These are phyloP conservation scores for Kuraishia ogatae DNA, from an alignment of 805 yeast genomes.

Conservation along the genomic window DNA sequence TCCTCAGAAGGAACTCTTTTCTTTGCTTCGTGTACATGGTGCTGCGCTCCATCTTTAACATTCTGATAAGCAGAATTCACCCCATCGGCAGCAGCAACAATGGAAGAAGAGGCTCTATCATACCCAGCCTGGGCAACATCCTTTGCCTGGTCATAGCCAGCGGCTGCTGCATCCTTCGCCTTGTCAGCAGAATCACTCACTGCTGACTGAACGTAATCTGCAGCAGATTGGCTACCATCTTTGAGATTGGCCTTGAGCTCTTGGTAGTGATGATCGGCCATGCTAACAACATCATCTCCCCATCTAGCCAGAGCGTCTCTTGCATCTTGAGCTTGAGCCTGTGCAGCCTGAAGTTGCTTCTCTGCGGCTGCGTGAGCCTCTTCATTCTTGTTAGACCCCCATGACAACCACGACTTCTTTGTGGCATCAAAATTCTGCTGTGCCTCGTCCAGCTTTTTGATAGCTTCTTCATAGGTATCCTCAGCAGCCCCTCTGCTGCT, in stretches of 20 bases:
- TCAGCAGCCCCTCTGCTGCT: slow-evolving; percentile 7
- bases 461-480: slow-evolving; percentile 17
- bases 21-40: slow-evolving; percentile 7
- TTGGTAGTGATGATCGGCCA: not conserved
- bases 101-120: not conserved
- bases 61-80: not conserved
- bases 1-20: slow-evolving; percentile 3
- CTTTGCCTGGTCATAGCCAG: slow-evolving; percentile 7
- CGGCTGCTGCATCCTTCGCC: slow-evolving; percentile 4
- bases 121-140: slow-evolving; percentile 9
- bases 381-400: slow-evolving; percentile 27
- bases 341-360: slow-evolving; percentile 19
- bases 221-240: slow-evolving; percentile 9
- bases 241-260: not conserved
- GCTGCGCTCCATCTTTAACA: slow-evolving; percentile 5
- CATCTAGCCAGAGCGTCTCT: slow-evolving; percentile 9
- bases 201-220: slow-evolving; percentile 5
- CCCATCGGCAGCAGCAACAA: slow-evolving; percentile 1
- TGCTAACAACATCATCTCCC: slow-evolving; percentile 11
- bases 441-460: slow-evolving; percentile 20
- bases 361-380: slow-evolving; percentile 24
- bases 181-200: slow-evolving; percentile 1
- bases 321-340: slow-evolving; percentile 5
- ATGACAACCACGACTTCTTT: slow-evolving; percentile 26
- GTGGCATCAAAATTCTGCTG: slow-evolving; percentile 22